These are phyloP conservation scores for Colletotrichum sp. DNA, from an alignment of 2,329 filamentous ascomycete genomes.

Conservation along the genomic window DNA sequence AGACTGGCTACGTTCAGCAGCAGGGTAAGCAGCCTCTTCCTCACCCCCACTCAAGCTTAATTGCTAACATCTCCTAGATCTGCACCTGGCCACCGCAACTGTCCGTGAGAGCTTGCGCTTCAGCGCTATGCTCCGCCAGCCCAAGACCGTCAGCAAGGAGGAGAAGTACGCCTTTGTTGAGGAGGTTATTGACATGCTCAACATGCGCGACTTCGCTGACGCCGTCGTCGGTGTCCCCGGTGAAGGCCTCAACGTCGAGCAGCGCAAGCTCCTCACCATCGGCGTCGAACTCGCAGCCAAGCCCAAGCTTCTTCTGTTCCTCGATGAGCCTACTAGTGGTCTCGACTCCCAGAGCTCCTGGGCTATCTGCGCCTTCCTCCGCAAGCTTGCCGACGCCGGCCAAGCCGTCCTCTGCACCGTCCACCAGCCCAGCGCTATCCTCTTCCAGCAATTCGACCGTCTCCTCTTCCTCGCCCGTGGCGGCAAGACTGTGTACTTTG, in stretches of 20 bases:
- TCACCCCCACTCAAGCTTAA: background rate
- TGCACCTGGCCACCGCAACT: constrained; percentile 60
- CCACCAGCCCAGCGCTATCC: constrained; percentile 58
- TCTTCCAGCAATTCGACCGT: constrained; percentile 63
- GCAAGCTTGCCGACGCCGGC: constrained; percentile 62
- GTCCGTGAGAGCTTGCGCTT: constrained; percentile 61
- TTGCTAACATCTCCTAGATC: constrained; percentile 41
- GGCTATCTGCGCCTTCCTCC: constrained; percentile 66
- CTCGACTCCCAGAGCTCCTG: constrained; percentile 69
- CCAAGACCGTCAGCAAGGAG: constrained; percentile 52
- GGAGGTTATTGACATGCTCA: constrained; percentile 68
- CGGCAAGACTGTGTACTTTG: constrained; percentile 73
- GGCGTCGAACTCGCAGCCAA: constrained; percentile 64
- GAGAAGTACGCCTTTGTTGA: constrained; percentile 69
- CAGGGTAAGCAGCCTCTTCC: constrained; percentile 47
- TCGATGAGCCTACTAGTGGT: constrained; percentile 66
- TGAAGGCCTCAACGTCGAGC: constrained; percentile 65
- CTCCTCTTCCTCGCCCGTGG: constrained; percentile 69
- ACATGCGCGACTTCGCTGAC: constrained; percentile 71
- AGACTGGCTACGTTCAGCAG: constrained; percentile 72
- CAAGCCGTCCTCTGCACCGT: constrained; percentile 62
- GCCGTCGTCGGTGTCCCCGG: constrained; percentile 69
- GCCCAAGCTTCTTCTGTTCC: constrained; percentile 63
- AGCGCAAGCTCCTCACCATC: constrained; percentile 67
- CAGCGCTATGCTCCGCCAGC: constrained; percentile 63